Evolutionary conservation across 768 basidiomycete genomes (phyloP).

Genomic region (Boletus huronensis): DNA sequence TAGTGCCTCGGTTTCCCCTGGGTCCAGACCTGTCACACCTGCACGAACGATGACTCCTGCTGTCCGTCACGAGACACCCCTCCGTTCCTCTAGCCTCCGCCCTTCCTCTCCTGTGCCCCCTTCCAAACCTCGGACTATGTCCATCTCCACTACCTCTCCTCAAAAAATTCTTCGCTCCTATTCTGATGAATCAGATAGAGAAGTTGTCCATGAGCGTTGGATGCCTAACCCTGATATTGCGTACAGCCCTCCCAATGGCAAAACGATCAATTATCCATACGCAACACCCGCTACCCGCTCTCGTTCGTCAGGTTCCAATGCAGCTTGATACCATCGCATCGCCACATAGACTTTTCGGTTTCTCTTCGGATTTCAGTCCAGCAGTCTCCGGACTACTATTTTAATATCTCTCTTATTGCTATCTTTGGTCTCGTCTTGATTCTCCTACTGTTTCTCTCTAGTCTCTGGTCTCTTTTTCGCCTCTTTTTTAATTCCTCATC

Average conservation of each 20-base stretch:
- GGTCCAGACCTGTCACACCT: constrained; percentile 33
- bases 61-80: constrained; percentile 29
- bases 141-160: constrained; percentile 45
- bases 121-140: constrained; percentile 48
- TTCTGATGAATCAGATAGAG: constrained; percentile 60
- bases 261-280: constrained; percentile 27
- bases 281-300: constrained; percentile 24
- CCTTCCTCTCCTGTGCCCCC: constrained; percentile 31
- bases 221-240: constrained; percentile 45
- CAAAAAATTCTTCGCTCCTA: constrained; percentile 58
- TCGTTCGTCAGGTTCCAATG: constrained; percentile 34
- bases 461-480: constrained; percentile 9
- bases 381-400: constrained; percentile 28
- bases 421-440: constrained; percentile 30
- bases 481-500: constrained; percentile 8
- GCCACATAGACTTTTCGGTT: constrained; percentile 22
- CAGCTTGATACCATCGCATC: constrained; percentile 29
- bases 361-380: constrained; percentile 26
- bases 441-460: constrained; percentile 17
- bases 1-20: constrained; percentile 47
- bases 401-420: constrained; percentile 35
- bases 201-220: constrained; percentile 63
- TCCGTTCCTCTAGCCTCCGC: constrained; percentile 29
- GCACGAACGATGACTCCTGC: constrained; percentile 30
- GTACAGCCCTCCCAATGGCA: constrained; percentile 37